Conservation (phyloP, 169 alveolate species). For the Perkinsus olseni region DNA sequence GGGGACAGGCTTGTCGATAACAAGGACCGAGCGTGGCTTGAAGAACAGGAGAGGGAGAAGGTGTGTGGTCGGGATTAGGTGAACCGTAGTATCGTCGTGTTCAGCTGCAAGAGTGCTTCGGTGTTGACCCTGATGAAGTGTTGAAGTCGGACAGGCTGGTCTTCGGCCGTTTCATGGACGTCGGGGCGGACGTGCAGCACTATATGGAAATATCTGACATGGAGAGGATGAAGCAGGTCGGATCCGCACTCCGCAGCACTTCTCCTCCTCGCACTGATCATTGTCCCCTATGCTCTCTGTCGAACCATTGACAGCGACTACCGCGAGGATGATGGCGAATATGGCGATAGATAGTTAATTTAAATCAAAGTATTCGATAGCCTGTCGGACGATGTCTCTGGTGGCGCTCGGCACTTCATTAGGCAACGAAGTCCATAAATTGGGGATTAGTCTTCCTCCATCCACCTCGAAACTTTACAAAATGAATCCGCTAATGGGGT, state of each 20-base stretch:
- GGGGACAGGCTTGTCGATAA: conserved; percentile 78
- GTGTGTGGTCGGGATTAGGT: conserved; percentile 35
- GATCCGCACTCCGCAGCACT: neutral
- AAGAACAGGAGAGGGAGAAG: conserved; percentile 37
- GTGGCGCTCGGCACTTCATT: no score
- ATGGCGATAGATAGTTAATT: no score
- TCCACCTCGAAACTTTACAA: no score
- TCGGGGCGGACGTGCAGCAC: conserved; percentile 53
- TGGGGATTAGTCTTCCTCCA: no score
- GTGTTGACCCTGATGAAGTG: conserved; percentile 11
- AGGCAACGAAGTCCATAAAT: no score
- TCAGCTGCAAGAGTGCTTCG: conserved; percentile 19
- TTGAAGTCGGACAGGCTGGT: conserved; percentile 73
- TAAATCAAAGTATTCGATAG: no score
- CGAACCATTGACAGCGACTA: no score
- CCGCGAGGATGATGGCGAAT: no score
- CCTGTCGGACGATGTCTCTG: no score
- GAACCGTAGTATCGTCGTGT: conserved; percentile 18
- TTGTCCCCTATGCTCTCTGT: no score
- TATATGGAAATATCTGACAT: conserved; percentile 67
- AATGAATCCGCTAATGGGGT: no score
- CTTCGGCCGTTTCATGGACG: conserved; percentile 74
- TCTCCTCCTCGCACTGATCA: no score
- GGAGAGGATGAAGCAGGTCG: conserved; percentile 44
- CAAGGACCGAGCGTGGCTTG: conserved; percentile 62